Conservation (phyloP, 2,329 filamentous ascomycete species). For the Fusarium veterinarium region DNA sequence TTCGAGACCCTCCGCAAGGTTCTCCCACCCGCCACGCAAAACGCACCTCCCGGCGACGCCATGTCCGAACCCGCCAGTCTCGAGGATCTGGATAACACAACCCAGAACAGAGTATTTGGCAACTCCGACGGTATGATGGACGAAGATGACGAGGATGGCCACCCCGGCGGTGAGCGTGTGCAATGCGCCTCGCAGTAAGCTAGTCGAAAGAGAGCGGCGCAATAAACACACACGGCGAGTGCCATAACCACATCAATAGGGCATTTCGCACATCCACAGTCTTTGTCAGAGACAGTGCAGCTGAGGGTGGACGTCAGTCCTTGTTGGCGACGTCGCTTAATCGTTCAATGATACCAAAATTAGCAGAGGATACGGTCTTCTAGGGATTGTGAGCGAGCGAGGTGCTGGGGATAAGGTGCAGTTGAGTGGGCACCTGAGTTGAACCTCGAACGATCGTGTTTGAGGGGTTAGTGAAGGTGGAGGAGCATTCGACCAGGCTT, state of each 20-base stretch:
- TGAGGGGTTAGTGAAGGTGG: slow-evolving; percentile 34
- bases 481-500: slow-evolving; percentile 50
- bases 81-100: slow-evolving; percentile 81
- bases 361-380: slow-evolving; percentile 25
- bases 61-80: slow-evolving; percentile 93
- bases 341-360: slow-evolving; percentile 47
- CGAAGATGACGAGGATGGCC: slow-evolving; percentile 82
- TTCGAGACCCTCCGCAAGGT: slow-evolving; percentile 85
- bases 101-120: slow-evolving; percentile 74
- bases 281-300: slow-evolving; percentile 15
- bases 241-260: slow-evolving; percentile 30
- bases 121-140: slow-evolving; percentile 70
- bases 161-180: slow-evolving; percentile 80
- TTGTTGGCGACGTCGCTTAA: slow-evolving; percentile 34
- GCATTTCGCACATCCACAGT: slow-evolving; percentile 7
- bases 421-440: slow-evolving; percentile 29
- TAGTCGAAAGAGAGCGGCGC: slow-evolving; percentile 18
- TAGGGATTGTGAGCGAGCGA: slow-evolving; percentile 19
- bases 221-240: slow-evolving; percentile 28
- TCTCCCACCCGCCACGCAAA: slow-evolving; percentile 76
- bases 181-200: slow-evolving; percentile 89
- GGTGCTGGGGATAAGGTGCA: slow-evolving; percentile 13
- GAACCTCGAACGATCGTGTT: slow-evolving; percentile 37
- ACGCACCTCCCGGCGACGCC: slow-evolving; percentile 78
- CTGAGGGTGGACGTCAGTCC: slow-evolving; percentile 36